phyloP scores from a whole-genome alignment of 2,329 filamentous ascomycete genomes.

The Xylaria sp. region DNA sequence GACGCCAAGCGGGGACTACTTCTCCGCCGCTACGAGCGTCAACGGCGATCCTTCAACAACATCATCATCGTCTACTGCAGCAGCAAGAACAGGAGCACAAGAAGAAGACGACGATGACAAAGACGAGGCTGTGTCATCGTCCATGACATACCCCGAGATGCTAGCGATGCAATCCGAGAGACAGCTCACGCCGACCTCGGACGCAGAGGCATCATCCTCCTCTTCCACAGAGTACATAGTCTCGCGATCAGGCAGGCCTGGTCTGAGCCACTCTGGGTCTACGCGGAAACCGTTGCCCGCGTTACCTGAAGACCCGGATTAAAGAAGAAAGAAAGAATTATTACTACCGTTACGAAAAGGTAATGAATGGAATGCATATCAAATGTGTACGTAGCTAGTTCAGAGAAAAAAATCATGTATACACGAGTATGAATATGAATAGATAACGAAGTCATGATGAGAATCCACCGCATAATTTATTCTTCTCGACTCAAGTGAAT shows the following conservation, averaged over 20 bases:
- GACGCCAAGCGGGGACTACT: conserved; percentile 36
- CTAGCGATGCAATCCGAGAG: conserved; percentile 37
- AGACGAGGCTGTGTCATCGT: background rate
- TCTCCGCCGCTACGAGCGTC: conserved; percentile 31
- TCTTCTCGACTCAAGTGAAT: no score
- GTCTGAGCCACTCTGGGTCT: conserved; percentile 29
- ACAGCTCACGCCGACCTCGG: conserved; percentile 38
- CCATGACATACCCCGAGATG: conserved; percentile 29
- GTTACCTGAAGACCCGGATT: conserved; percentile 46
- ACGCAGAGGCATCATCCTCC: conserved; percentile 8
- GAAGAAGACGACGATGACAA: background rate
- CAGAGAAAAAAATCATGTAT: background rate
- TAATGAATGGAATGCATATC: conserved; percentile 25
- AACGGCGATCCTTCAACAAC: conserved; percentile 17
- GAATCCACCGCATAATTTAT: no score
- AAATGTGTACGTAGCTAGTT: no score
- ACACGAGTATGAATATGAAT: no score
- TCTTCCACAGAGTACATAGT: conserved; percentile 20
- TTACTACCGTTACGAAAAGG: background rate
- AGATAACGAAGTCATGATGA: no score
- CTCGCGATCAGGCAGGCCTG: conserved; percentile 29
- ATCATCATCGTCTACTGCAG: no score
- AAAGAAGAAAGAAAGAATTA: background rate
- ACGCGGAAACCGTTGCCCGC: conserved; percentile 52
- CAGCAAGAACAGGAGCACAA: background rate